Conservation (phyloP, 2,329 filamentous ascomycete genomes). For the Geoglossum cookeanum region DNA sequence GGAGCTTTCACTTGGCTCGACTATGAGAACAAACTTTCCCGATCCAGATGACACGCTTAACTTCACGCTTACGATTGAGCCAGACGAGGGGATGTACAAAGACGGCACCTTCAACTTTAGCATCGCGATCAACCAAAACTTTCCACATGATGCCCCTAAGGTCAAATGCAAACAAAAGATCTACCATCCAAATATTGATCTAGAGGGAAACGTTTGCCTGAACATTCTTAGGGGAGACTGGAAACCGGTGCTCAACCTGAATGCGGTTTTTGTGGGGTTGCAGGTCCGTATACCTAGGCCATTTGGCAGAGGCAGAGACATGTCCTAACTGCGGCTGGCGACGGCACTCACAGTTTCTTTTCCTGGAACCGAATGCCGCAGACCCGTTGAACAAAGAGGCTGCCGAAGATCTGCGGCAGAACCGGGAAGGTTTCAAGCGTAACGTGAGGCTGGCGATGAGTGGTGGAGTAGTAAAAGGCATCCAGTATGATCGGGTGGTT, state of each 20-base stretch:
- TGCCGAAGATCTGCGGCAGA: slow-evolving; percentile 72
- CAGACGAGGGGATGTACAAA: slow-evolving; percentile 80
- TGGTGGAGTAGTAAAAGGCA: slow-evolving; percentile 55
- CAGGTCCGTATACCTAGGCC: slow-evolving; percentile 35
- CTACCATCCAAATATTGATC: slow-evolving; percentile 96
- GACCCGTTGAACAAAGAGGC: slow-evolving; percentile 98
- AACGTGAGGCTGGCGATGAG: slow-evolving; percentile 75
- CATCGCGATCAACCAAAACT: slow-evolving; percentile 85
- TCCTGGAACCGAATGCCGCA: slow-evolving; percentile 90
- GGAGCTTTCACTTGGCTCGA: slow-evolving; percentile 58
- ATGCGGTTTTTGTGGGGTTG: slow-evolving; percentile 86
- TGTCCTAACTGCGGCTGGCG: slow-evolving; percentile 4
- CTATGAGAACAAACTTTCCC: slow-evolving; percentile 66
- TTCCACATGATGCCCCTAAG: slow-evolving; percentile 93
- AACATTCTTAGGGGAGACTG: slow-evolving; percentile 97
- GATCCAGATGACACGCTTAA: slow-evolving; percentile 74
- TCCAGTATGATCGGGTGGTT: slow-evolving; percentile 60
- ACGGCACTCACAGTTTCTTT: slow-evolving; percentile 50
- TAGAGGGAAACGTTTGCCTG: slow-evolving; percentile 92
- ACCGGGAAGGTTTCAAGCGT: slow-evolving; percentile 74
- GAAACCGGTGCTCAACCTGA: slow-evolving; percentile 95
- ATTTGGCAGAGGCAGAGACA: background rate
- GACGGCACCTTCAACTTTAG: slow-evolving; percentile 73
- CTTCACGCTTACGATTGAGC: slow-evolving; percentile 64
- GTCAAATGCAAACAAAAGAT: slow-evolving; percentile 96